These are phyloP conservation scores for Cladosporium sp. DNA, from an alignment of 2,329 filamentous ascomycete genomes.

Conservation along the genomic window DNA sequence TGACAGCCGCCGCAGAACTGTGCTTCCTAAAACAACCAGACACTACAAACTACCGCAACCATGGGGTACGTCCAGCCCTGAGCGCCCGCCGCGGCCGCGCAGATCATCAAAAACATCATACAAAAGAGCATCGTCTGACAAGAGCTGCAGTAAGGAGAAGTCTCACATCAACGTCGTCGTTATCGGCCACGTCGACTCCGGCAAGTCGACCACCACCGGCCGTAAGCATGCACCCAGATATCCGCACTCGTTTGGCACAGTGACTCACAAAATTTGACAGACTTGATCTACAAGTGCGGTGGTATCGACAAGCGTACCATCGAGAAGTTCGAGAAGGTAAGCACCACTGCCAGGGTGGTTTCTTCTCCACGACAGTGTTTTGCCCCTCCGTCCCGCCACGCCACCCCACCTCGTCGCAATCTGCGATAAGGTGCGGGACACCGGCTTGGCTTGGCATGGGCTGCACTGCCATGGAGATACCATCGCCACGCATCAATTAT, in stretches of 20 bases:
- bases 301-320: conserved; percentile 99
- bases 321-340: conserved; percentile 99
- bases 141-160: conserved; percentile 77
- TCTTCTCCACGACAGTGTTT: conserved; percentile 13
- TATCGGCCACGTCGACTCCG: conserved; percentile 99
- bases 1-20: conserved; percentile 5
- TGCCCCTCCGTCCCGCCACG: conserved; percentile 5
- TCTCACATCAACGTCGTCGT: conserved; percentile 92
- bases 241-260: too few species aligned
- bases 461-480: not conserved
- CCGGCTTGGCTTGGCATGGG: conserved; percentile 1
- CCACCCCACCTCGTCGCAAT: conserved; percentile 10
- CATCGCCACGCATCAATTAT: not conserved
- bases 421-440: conserved; percentile 4
- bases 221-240: too few species aligned
- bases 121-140: conserved; percentile 31
- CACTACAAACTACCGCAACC: conserved; percentile 40
- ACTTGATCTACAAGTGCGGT: conserved; percentile 99
- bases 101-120: not conserved
- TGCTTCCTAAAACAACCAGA: conserved; percentile 18
- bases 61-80: conserved; percentile 54
- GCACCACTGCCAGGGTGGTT: conserved; percentile 10
- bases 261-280: conserved; percentile 60
- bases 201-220: conserved; percentile 94
- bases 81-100: conserved; percentile 16